Percentiles rank a stretch among this genome's conserved stretches.
phyloP scores from a whole-genome alignment of 1,284 basidiomycete genomes.

The Xerocomus alliaceus region DNA sequence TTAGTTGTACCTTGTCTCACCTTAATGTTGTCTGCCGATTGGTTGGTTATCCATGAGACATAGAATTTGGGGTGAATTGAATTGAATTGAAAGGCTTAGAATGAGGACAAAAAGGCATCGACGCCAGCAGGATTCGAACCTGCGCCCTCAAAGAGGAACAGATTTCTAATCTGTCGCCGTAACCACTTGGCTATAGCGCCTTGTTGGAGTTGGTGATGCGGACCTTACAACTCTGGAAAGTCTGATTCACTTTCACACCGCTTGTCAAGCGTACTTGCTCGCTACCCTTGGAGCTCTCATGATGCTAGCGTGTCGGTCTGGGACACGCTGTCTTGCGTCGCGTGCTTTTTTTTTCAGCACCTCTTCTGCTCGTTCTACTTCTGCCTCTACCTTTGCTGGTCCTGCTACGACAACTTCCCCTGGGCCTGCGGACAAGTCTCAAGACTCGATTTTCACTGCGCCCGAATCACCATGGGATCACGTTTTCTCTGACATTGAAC shows the following conservation, averaged over 20 bases:
- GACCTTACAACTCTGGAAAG: no score
- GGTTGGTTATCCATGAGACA: no score
- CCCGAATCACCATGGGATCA: conserved; percentile 60
- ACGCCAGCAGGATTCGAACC: conserved; percentile 48
- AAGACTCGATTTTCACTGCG: conserved; percentile 47
- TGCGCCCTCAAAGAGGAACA: conserved; percentile 49
- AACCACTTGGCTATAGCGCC: conserved; percentile 62
- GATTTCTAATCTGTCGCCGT: conserved; percentile 57
- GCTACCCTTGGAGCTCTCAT: no score
- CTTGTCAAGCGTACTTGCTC: no score
- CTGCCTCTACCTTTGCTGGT: neutral
- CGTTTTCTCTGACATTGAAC: conserved; percentile 55
- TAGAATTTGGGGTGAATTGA: no score
- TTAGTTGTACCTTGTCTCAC: no score
- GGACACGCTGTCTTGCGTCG: conserved; percentile 2
- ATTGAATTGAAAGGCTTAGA: no score
- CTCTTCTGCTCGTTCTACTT: neutral
- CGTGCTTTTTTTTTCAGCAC: conserved; percentile 7
- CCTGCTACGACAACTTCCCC: neutral
- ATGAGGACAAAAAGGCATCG: no score
- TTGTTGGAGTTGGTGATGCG: no score
- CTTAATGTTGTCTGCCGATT: no score
- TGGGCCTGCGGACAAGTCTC: neutral
- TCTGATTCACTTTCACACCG: no score
- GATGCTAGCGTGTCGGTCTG: conserved; percentile 30